Percentiles rank a stretch among this genome's conserved stretches.
phyloP scores from a whole-genome alignment of 495 filamentous ascomycete genomes.

The Trypethelium eluteriae region DNA sequence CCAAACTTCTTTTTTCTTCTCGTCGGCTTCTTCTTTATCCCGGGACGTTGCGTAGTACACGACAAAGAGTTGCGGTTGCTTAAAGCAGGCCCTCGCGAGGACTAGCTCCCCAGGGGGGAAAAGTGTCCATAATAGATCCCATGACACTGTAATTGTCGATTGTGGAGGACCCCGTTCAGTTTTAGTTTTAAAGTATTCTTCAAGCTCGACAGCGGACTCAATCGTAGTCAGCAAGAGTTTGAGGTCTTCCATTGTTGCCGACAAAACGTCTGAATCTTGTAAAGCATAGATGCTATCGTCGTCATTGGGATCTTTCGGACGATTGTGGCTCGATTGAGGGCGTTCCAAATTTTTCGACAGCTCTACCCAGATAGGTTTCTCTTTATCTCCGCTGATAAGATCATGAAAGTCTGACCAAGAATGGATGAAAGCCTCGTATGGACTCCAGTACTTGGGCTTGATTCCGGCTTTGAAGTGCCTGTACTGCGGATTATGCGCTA shows the following conservation, averaged over 20 bases:
- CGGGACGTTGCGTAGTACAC: background rate
- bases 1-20: background rate
- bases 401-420: conserved; percentile 1
- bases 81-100: conserved; percentile 4
- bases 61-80: conserved; percentile 5
- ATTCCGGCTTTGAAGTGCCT: background rate
- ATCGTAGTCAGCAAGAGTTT: conserved; percentile 5
- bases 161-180: background rate
- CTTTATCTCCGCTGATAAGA: background rate
- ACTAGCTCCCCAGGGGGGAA: conserved; percentile 1
- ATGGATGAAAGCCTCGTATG: conserved; percentile 2
- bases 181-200: conserved; percentile 6
- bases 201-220: background rate
- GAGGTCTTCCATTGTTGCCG: background rate
- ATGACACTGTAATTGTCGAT: background rate
- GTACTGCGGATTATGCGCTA: background rate
- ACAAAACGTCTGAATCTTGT: background rate
- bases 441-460: background rate
- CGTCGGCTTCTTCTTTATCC: background rate
- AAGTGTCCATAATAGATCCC: background rate
- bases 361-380: background rate
- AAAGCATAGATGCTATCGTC: background rate
- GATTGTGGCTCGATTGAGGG: background rate
- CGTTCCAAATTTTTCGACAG: background rate
- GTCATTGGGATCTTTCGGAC: background rate